Evolutionary conservation across 345 rosid genomes (phyloP).

Genomic region (Clarkia xantiana): DNA sequence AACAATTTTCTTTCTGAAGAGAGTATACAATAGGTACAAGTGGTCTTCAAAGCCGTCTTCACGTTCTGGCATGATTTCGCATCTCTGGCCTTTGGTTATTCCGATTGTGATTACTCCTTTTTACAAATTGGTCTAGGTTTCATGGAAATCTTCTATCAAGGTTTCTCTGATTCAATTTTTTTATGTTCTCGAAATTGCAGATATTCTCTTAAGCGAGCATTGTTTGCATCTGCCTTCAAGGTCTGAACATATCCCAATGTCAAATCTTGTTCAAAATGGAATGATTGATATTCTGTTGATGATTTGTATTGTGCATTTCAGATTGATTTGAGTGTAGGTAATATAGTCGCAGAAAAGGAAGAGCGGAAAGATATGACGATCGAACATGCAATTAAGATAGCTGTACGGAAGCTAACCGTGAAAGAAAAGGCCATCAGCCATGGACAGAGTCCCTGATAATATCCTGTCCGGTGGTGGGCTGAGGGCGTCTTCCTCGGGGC

Average conservation of each 20-base stretch:
- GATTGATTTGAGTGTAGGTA: constrained; percentile 12
- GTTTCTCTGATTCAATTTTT: constrained; percentile 5
- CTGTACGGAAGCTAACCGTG: constrained; percentile 49
- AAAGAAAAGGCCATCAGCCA: constrained; percentile 44
- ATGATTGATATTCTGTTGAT: not conserved
- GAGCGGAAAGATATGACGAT: constrained; percentile 43
- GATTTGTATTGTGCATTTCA: not conserved
- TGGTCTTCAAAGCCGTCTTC: no score
- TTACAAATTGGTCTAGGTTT: not conserved
- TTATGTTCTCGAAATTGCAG: constrained; percentile 34
- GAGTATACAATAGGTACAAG: no score
- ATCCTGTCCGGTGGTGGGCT: constrained; percentile 58
- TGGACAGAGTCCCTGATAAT: constrained; percentile 61
- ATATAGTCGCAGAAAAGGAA: constrained; percentile 9
- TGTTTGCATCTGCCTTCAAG: constrained; percentile 26
- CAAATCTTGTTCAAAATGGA: no score
- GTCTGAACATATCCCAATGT: constrained; percentile 11
- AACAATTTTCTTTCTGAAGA: no score
- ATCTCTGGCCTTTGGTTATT: constrained; percentile 1
- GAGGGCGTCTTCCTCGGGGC: constrained; percentile 81
- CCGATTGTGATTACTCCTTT: not conserved
- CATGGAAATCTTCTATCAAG: constrained; percentile 12
- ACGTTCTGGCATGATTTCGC: constrained; percentile 15
- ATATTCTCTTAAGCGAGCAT: constrained; percentile 14
- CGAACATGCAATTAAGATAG: constrained; percentile 59